Base-by-base conservation (phyloP, 768 basidiomycete species). In the Suillus subluteus region DNA sequence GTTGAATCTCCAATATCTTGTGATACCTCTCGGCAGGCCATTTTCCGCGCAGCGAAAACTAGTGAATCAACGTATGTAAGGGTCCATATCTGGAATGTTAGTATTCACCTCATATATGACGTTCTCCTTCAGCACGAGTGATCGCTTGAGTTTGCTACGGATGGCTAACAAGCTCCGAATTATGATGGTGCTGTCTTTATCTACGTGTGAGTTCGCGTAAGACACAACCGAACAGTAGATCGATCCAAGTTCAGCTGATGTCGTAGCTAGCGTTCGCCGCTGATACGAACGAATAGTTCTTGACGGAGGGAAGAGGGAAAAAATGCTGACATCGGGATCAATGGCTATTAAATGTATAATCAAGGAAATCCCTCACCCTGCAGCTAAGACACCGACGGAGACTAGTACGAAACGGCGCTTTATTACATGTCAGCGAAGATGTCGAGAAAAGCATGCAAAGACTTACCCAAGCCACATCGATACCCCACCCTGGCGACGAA, bases 21-120 rank as follows among this genome's bases (percentile, higher is more conserved):
- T 90, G 86, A 73, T 95, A 95, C 66, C 94, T 79, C 65, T 91
- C 79, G n/a, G 86, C 85, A 1, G 94, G 94, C 94, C 92, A 95
- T 69, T 83, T 80, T 1, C 94, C 94, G 62, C 87, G 78, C 30
- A 95, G 76, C 0, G 92, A 94, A 73, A 93, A 87, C 89, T 95
- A 71, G 64, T 52, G 41, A 18, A 64, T 66, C 9, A 63, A 35
- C 21, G 38, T 69, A 6, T 68, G 62, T 11, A 44, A 67, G 63
- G 18, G 35, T 23, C 37, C 18, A 15, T 11, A 9, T 26, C 32
- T 30, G 16, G 4, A 56, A 44, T 3, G n/a, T 41, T 67, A 67
- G 23, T 62, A 64, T 81, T 12, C 40, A 89, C 91, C 83, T 92
- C 91, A 66, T 91, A 92, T 1, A 84, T 78, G 23, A 86, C 85